A percentile compares a stretch with the other conserved stretches of the same genome.
Evolutionary conservation across 495 filamentous ascomycete genomes (phyloP).

Genomic region (Podospora fimiseda): DNA sequence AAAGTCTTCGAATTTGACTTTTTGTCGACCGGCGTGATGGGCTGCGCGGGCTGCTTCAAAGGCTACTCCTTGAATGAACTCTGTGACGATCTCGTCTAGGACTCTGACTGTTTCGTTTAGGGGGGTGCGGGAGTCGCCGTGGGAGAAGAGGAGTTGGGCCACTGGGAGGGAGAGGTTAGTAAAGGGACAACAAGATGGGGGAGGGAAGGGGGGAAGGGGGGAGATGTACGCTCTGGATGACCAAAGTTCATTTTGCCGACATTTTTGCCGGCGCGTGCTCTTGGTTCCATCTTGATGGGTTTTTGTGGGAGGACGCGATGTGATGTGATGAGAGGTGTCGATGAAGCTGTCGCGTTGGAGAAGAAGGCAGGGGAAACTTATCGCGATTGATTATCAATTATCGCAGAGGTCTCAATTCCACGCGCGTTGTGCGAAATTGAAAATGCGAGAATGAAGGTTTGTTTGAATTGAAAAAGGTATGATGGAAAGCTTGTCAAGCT

Average conservation of each 20-base stretch:
- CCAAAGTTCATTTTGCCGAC: conserved; percentile 85
- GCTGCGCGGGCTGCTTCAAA: conserved; percentile 81
- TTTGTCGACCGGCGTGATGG: conserved; percentile 74
- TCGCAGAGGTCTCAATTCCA: no score
- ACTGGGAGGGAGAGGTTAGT: conserved; percentile 44
- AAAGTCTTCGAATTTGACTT: conserved; percentile 97
- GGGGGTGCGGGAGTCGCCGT: conserved; percentile 66
- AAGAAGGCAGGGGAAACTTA: no score
- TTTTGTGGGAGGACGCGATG: neutral
- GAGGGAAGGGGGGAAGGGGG: conserved; percentile 1
- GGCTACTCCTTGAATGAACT: conserved; percentile 82
- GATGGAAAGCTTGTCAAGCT: no score
- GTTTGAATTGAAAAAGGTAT: no score
- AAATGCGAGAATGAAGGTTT: no score
- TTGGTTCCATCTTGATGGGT: conserved; percentile 54
- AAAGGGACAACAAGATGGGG: neutral
- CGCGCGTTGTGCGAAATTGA: no score
- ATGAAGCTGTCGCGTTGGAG: neutral
- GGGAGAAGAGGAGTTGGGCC: conserved; percentile 73
- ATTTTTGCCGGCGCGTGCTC: conserved; percentile 71
- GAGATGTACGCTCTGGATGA: conserved; percentile 61
- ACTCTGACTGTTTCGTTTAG: conserved; percentile 77
- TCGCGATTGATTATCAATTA: no score
- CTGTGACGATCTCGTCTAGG: conserved; percentile 90
- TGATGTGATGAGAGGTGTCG: neutral